Percentiles rank a stretch among this genome's conserved stretches.
phyloP scores from a whole-genome alignment of 176 grass and related monocot genomes.

The Rhynchospora tenuis region DNA sequence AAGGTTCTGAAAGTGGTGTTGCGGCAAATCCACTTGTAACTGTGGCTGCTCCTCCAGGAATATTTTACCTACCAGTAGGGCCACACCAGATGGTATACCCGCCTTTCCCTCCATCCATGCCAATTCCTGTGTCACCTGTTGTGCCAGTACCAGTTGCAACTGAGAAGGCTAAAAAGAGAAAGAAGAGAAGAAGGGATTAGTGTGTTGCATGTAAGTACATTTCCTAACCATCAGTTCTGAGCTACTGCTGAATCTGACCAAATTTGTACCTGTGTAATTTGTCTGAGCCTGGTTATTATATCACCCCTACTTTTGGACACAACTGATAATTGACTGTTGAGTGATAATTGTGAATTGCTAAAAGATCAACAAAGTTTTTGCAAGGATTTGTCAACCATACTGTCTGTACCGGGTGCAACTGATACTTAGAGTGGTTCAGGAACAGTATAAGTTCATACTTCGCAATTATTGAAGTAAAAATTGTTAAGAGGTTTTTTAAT shows the following conservation, averaged over 20 bases:
- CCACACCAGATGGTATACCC: slow-evolving; percentile 60
- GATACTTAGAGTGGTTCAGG: neutral
- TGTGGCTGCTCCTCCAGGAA: slow-evolving; percentile 35
- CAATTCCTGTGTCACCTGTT: slow-evolving; percentile 34
- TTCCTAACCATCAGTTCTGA: neutral
- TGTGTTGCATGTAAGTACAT: slow-evolving; percentile 15
- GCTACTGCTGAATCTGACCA: neutral
- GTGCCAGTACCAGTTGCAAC: slow-evolving; percentile 17
- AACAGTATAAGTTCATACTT: neutral
- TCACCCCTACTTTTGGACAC: neutral
- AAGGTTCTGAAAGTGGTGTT: slow-evolving; percentile 11
- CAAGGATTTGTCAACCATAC: neutral
- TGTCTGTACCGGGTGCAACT: neutral
- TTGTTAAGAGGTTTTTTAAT: neutral
- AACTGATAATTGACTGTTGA: neutral
- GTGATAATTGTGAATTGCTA: neutral
- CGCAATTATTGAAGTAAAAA: neutral
- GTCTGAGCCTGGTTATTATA: neutral
- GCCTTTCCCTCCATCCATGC: slow-evolving; percentile 36
- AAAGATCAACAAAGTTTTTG: neutral
- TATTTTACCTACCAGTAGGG: slow-evolving; percentile 58
- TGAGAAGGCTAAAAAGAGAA: slow-evolving; percentile 49
- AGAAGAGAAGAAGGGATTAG: slow-evolving; percentile 54
- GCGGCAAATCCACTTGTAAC: slow-evolving; percentile 25
- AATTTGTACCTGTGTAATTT: neutral